These are phyloP conservation scores for Trichophyton benhamiae DNA, from an alignment of 2,329 filamentous ascomycete genomes.

Conservation along the genomic window DNA sequence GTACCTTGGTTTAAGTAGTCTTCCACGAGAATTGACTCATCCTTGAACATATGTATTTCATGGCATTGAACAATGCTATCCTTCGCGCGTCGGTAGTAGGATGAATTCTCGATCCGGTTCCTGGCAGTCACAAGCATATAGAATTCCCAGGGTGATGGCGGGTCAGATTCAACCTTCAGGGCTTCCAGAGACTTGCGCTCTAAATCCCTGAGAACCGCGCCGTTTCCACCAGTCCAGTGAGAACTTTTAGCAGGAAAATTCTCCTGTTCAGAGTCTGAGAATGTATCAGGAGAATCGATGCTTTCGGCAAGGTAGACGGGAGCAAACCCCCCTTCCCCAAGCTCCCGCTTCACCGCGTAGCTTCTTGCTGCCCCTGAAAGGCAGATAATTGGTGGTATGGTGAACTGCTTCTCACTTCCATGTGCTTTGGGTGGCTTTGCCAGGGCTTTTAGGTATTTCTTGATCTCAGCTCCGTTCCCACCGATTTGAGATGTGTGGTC, in stretches of 20 bases:
- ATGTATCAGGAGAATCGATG: conserved; percentile 42
- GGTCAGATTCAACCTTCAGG: conserved; percentile 77
- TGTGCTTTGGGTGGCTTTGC: conserved; percentile 37
- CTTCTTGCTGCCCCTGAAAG: conserved; percentile 53
- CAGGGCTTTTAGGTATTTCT: conserved; percentile 62
- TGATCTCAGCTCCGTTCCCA: conserved; percentile 62
- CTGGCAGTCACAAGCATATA: conserved; percentile 83
- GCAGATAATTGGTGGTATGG: conserved; percentile 51
- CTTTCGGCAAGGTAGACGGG: conserved; percentile 85
- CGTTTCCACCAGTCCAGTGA: conserved; percentile 27
- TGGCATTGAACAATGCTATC: conserved; percentile 72
- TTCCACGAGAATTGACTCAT: conserved; percentile 81
- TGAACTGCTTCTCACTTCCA: conserved; percentile 45
- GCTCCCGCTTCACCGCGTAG: conserved; percentile 71
- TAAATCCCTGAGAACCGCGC: conserved; percentile 9
- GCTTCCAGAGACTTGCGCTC: conserved; percentile 58
- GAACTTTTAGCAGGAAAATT: conserved; percentile 26
- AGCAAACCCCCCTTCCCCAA: conserved; percentile 87
- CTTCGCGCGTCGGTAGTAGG: conserved; percentile 52
- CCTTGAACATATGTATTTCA: conserved; percentile 80
- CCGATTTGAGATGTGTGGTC: conserved; percentile 54
- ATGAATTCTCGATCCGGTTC: conserved; percentile 50
- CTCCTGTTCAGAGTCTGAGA: conserved; percentile 22
- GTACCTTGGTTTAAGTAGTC: conserved; percentile 84
- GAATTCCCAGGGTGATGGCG: conserved; percentile 87